Evolutionary conservation across 805 yeast genomes (phyloP), one percentile per base, ranked within the genome.

Genomic region (Yarrowia hollandica): DNA sequence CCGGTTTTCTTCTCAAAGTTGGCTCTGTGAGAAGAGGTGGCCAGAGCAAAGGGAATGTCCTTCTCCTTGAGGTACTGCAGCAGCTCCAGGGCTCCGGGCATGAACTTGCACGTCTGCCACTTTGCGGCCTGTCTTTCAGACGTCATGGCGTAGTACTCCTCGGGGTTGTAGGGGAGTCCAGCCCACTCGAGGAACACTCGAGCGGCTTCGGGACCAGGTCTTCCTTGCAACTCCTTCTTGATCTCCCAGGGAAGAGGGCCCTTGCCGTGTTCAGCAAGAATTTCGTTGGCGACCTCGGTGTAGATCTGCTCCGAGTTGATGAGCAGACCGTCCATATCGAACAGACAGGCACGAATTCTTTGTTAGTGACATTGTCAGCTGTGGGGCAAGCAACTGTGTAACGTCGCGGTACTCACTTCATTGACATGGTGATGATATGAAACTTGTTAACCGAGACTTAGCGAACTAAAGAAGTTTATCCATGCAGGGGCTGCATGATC

Each of bases 261-360:
- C 67, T 85, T 87, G 9, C 86, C 88, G 67, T 82, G 86, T 59
- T 77, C 75, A 12, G 82, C 81, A 22, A 94, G 76, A 2, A 88
- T 71, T 58, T 82, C 85, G 52, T 86, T 81, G 28, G 88, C 76
- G 2, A 88, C 87, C 60, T 82, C 82, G 0, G 99, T 92, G 71
- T 94, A 94, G 59, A 91, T 77, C 64, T 88, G 95, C 72, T 94
- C 99, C 4, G 97, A 88, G 74, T 91, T 89, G 68, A 94, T 81
- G 63, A 94, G 77, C 21, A 95, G 80, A 1, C 99, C 99, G 70
- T 94, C 99, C 98, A 94, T 78, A 77, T 86, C 89, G 68, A 85
- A 85, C 62, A 85, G 84, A 75, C 90, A 85, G 30, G 90, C 91
- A 69, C 77, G 82, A 67, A 77, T 73, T 50, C 59, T 60, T 30